A percentile compares a stretch with the other conserved stretches of the same genome.
Conservation (phyloP, 257 asterid species). For the Asclepias syriaca region DNA sequence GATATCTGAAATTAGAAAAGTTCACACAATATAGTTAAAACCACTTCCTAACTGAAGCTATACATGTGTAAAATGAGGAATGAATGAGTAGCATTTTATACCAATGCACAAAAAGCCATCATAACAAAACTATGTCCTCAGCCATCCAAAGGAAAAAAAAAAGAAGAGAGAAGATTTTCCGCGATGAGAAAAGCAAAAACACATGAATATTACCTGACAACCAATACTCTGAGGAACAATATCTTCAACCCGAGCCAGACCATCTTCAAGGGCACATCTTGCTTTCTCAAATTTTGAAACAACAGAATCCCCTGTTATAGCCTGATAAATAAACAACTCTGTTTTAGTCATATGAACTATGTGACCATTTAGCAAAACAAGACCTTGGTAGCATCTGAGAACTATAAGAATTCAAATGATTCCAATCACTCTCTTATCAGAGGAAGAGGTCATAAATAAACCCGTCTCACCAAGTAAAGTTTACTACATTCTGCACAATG, state of each 20-base stretch:
- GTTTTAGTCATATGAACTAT: conserved; percentile 8
- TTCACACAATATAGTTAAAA: conserved; percentile 23
- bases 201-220: conserved; percentile 54
- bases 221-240: conserved; percentile 87
- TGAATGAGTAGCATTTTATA: neutral
- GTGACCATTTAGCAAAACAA: neutral
- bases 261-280: conserved; percentile 80
- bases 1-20: conserved; percentile 56
- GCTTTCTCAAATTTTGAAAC: conserved; percentile 91
- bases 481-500: conserved; percentile 96
- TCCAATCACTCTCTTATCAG: neutral
- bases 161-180: neutral
- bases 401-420: neutral
- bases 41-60: neutral
- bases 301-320: conserved; percentile 91
- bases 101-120: neutral
- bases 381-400: neutral
- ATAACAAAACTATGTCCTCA: neutral
- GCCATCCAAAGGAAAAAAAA: neutral
- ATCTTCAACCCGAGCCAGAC: conserved; percentile 88
- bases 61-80: too few species aligned
- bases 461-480: conserved; percentile 75
- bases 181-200: conserved; percentile 13
- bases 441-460: neutral
- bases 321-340: conserved; percentile 41